Conservation (phyloP, 495 filamentous ascomycete species). For the Annulohypoxylon moriforme region DNA sequence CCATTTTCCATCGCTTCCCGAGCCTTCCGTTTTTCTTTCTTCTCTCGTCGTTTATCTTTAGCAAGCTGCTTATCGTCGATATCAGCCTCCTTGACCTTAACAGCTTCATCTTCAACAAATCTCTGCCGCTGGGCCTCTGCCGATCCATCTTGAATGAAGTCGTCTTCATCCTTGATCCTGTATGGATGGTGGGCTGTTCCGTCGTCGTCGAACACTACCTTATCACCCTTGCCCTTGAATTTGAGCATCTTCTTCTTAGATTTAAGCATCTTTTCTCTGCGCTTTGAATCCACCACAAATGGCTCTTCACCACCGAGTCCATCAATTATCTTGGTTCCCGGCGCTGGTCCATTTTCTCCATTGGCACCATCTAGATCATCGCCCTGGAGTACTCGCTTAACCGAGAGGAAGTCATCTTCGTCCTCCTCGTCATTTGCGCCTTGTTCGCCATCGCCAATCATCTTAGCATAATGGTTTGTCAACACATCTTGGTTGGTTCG, state of each 20-base stretch:
- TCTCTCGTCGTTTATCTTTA: constrained; percentile 84
- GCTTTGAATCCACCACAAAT: constrained; percentile 89
- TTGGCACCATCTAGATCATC: constrained; percentile 56
- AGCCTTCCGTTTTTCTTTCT: constrained; percentile 85
- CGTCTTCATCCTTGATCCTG: constrained; percentile 84
- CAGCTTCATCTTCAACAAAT: constrained; percentile 79
- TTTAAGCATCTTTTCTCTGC: constrained; percentile 89
- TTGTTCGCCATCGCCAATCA: constrained; percentile 76
- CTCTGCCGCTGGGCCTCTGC: constrained; percentile 77
- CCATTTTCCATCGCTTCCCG: constrained; percentile 70
- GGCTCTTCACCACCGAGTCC: constrained; percentile 68
- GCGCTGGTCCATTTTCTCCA: constrained; percentile 44
- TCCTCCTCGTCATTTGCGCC: constrained; percentile 55
- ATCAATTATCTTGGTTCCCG: constrained; percentile 60
- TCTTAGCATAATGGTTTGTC: constrained; percentile 87
- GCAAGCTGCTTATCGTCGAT: constrained; percentile 81
- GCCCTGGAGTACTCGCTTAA: constrained; percentile 82
- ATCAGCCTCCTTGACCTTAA: constrained; percentile 81
- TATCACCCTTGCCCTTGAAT: constrained; percentile 83
- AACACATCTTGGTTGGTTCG: constrained; percentile 94
- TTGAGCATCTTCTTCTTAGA: constrained; percentile 95
- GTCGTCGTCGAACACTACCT: constrained; percentile 92
- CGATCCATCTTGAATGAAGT: constrained; percentile 78
- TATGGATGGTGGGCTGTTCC: constrained; percentile 85
- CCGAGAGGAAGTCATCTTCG: constrained; percentile 83